Evolutionary conservation across 2,329 filamentous ascomycete species (phyloP).

Genomic region (Cordyceps farinosa): DNA sequence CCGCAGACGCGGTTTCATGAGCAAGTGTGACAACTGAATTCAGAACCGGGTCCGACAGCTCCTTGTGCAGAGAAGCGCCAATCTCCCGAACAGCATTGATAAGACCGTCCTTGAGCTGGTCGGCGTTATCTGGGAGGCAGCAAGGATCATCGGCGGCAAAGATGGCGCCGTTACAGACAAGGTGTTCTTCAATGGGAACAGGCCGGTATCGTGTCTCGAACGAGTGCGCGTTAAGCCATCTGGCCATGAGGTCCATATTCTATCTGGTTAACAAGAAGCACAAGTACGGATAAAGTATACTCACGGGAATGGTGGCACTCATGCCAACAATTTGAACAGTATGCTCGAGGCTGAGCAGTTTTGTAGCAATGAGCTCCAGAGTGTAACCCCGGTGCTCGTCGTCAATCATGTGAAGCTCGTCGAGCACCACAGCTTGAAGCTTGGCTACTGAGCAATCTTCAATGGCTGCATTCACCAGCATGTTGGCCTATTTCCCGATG

Average conservation of each 20-base stretch:
- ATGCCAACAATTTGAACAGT: constrained; percentile 70
- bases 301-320: constrained; percentile 72
- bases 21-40: constrained; percentile 70
- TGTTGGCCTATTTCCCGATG: constrained; percentile 56
- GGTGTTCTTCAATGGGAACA: constrained; percentile 70
- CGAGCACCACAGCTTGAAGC: constrained; percentile 65
- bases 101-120: constrained; percentile 42
- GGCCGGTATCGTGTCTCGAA: constrained; percentile 72
- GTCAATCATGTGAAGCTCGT: constrained; percentile 80
- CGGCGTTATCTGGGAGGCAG: constrained; percentile 55
- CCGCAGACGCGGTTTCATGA: constrained; percentile 63
- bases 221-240: constrained; percentile 67
- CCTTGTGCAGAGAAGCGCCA: constrained; percentile 53
- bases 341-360: constrained; percentile 65
- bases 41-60: constrained; percentile 60
- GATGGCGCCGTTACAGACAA: constrained; percentile 67
- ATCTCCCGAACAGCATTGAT: constrained; percentile 45
- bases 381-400: constrained; percentile 73
- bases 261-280: constrained; percentile 27
- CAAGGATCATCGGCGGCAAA: constrained; percentile 58
- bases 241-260: constrained; percentile 67
- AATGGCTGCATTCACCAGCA: constrained; percentile 68
- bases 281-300: constrained; percentile 20
- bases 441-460: constrained; percentile 65
- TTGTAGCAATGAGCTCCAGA: constrained; percentile 70